phyloP scores from a whole-genome alignment of 805 yeast genomes.

The Isabelozyma rhagii region DNA sequence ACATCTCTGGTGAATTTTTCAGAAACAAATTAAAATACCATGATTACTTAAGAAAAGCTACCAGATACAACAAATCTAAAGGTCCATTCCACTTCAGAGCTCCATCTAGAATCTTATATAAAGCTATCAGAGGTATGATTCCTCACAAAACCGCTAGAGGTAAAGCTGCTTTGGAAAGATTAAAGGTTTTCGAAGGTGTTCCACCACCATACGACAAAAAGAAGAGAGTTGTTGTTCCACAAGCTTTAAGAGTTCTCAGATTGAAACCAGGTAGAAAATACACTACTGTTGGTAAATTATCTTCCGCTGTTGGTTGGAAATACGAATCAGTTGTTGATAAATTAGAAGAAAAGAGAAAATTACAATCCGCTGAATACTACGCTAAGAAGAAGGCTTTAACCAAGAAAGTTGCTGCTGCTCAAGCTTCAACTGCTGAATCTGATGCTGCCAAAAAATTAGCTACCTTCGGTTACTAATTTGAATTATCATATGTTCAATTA shows the following conservation, averaged over 20 bases:
- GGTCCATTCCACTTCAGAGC: constrained; percentile 99
- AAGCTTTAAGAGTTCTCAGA: constrained; percentile 98
- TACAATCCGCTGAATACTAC: constrained; percentile 97
- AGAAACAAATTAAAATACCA: constrained; percentile 99
- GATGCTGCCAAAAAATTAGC: constrained; percentile 93
- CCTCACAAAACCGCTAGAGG: constrained; percentile 99
- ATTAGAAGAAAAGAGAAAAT: constrained; percentile 99
- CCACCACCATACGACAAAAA: constrained; percentile 99
- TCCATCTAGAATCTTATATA: constrained; percentile 99
- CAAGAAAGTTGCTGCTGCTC: constrained; percentile 87
- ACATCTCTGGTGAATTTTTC: constrained; percentile 99
- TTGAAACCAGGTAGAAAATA: constrained; percentile 99
- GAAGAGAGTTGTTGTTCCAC: constrained; percentile 99
- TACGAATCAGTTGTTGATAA: constrained; percentile 97
- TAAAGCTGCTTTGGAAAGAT: constrained; percentile 98
- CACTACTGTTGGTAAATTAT: constrained; percentile 96
- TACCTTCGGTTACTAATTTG: constrained; percentile 92
- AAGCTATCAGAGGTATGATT: constrained; percentile 99
- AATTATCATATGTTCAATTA: not conserved
- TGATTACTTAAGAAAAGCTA: constrained; percentile 99
- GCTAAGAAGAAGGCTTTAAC: constrained; percentile 96
- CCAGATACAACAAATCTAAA: constrained; percentile 96
- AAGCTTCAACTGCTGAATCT: constrained; percentile 82
- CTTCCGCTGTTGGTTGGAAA: constrained; percentile 98
- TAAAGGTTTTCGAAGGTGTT: constrained; percentile 98